Percentiles rank a stretch among this genome's conserved stretches.
These are phyloP conservation scores for Breviolum minutum DNA, from an alignment of 73 alveolate species.

Conservation along the genomic window DNA sequence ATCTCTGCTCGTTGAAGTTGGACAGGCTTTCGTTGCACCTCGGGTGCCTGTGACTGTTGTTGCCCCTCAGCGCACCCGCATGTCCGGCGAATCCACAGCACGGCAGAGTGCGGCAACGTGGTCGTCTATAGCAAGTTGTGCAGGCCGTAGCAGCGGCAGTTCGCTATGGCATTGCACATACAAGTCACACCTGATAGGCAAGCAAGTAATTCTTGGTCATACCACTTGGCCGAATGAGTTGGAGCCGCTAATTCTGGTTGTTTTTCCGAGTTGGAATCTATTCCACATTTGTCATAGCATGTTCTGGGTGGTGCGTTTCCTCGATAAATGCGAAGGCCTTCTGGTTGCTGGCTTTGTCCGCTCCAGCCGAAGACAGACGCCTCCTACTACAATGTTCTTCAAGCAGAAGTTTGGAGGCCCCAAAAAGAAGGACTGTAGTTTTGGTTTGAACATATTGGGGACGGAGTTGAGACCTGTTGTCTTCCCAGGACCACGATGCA, in stretches of 20 bases:
- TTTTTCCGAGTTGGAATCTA: no score
- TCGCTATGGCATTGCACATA: no score
- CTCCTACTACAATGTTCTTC: constrained; percentile 74
- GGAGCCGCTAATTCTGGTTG: no score
- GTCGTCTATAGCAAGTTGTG: constrained; percentile 1
- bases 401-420: constrained; percentile 76
- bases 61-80: background rate
- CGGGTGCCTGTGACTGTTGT: background rate
- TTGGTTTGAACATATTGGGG: background rate
- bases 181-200: no score
- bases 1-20: background rate
- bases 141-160: background rate
- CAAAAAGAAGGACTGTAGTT: constrained; percentile 35
- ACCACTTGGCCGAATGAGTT: no score
- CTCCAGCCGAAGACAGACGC: constrained; percentile 61
- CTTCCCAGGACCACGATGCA: constrained; percentile 37
- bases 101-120: constrained; percentile 5
- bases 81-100: background rate
- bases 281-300: no score
- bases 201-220: no score
- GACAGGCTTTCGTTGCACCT: constrained; percentile 3
- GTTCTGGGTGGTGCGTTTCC: background rate
- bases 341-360: constrained; percentile 63
- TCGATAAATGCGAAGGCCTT: background rate
- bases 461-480: background rate